A percentile compares a stretch with the other conserved stretches of the same genome.
These are phyloP conservation scores for Paralagenidium karlingii DNA, from an alignment of 352 stramenopile species.

Conservation along the genomic window DNA sequence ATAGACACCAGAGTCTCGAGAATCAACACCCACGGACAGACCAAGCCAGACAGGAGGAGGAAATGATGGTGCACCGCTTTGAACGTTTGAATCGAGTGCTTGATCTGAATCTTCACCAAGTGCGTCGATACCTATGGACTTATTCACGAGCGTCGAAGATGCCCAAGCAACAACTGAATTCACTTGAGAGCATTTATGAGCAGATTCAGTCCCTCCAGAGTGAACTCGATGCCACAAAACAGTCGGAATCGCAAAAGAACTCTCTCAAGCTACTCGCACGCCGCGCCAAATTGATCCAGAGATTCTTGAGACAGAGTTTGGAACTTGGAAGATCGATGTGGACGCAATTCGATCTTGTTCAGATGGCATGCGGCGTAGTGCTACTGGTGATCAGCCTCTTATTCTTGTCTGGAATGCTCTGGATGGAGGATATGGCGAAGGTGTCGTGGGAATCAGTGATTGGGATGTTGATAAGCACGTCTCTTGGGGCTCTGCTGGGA, in stretches of 20 bases:
- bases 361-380: constrained; percentile 53
- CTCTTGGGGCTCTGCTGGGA: too few species aligned
- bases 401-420: not conserved
- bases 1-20: not conserved
- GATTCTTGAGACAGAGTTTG: constrained; percentile 51
- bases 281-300: constrained; percentile 23
- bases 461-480: too few species aligned
- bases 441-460: too few species aligned
- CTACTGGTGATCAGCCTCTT: constrained; percentile 14
- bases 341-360: constrained; percentile 79
- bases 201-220: too few species aligned
- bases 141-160: constrained; percentile 60
- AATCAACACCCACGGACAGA: too few species aligned
- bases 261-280: constrained; percentile 21
- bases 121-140: constrained; percentile 60
- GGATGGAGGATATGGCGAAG: too few species aligned
- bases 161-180: constrained; percentile 33
- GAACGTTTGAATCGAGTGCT: constrained; percentile 51
- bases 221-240: too few species aligned
- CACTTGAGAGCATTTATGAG: constrained; percentile 36
- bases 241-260: too few species aligned
- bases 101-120: constrained; percentile 71
- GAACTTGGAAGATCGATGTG: constrained; percentile 62
- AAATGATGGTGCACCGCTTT: constrained; percentile 13
- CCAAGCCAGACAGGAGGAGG: not conserved